phyloP scores from a whole-genome alignment of 2,329 filamentous ascomycete genomes.

The Beauveria scarabaeidicola region DNA sequence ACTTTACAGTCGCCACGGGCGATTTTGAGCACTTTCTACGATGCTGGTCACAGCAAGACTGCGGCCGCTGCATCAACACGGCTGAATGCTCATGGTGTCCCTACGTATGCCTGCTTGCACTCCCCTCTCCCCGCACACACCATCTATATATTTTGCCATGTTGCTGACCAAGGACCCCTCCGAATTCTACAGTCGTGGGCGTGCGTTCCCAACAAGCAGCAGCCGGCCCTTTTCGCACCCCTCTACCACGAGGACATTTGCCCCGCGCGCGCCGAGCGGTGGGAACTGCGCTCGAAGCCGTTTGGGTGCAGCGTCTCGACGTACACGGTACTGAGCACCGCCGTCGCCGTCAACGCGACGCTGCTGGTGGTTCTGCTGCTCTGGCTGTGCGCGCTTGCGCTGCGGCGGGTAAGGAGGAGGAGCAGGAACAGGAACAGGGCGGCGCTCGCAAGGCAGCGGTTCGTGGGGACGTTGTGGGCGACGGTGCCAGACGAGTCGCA shows the following conservation, averaged over 20 bases:
- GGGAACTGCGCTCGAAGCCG: conserved; percentile 29
- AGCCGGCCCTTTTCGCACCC: conserved; percentile 39
- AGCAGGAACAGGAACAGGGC: neutral
- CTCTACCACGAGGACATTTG: conserved; percentile 42
- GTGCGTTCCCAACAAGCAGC: conserved; percentile 43
- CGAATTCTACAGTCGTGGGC: conserved; percentile 35
- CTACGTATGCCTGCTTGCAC: conserved; percentile 30
- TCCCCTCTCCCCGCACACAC: neutral
- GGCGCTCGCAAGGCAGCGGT: neutral
- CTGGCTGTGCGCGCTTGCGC: conserved; percentile 10
- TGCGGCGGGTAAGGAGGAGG: neutral
- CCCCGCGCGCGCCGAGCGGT: conserved; percentile 38
- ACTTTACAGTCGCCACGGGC: conserved; percentile 22
- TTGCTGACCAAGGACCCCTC: neutral
- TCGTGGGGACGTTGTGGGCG: conserved; percentile 1
- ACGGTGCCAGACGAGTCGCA: neutral
- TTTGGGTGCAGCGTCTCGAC: conserved; percentile 29
- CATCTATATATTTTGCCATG: too few relatives aligned
- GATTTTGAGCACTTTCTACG: conserved; percentile 34
- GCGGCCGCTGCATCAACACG: conserved; percentile 35
- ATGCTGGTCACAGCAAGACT: conserved; percentile 45
- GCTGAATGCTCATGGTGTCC: conserved; percentile 45
- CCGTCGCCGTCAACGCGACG: conserved; percentile 22
- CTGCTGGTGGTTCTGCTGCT: conserved; percentile 20
- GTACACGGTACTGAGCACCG: conserved; percentile 23